Evolutionary conservation across 257 asterid genomes (phyloP).

Genomic region (Solanum okadae): DNA sequence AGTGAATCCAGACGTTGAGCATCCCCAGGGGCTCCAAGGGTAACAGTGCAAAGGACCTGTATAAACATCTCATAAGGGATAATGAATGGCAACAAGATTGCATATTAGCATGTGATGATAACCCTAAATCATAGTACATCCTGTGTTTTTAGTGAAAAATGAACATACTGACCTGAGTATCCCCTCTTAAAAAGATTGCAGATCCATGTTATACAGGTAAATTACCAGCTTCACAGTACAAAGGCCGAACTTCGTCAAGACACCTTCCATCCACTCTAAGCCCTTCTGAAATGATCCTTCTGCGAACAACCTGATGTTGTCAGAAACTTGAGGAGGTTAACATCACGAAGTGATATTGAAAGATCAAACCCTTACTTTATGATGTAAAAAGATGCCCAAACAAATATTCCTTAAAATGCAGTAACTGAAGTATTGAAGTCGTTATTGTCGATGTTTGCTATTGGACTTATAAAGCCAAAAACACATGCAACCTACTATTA

Average conservation of each 20-base stretch:
- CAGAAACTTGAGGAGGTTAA: slow-evolving; percentile 16
- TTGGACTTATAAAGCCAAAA: background rate
- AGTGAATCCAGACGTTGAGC: slow-evolving; percentile 80
- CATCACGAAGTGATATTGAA: background rate
- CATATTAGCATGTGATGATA: background rate
- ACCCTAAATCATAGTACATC: background rate
- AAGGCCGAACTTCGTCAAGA: slow-evolving; percentile 86
- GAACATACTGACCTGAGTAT: slow-evolving; percentile 64
- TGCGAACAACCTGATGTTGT: slow-evolving; percentile 63
- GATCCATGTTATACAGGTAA: slow-evolving; percentile 81
- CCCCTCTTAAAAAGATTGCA: slow-evolving; percentile 82
- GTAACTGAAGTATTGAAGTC: background rate
- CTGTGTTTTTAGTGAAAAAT: background rate
- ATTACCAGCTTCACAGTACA: slow-evolving; percentile 81
- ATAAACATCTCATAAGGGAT: background rate
- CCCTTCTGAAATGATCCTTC: slow-evolving; percentile 76
- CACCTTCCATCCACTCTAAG: slow-evolving; percentile 83
- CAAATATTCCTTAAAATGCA: background rate
- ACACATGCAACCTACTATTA: background rate
- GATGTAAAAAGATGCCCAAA: background rate
- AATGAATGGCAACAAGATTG: background rate
- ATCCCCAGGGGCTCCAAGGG: slow-evolving; percentile 96
- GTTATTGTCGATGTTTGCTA: background rate
- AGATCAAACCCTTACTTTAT: background rate
- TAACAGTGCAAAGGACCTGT: slow-evolving; percentile 89